These are phyloP conservation scores for Pythium angustatum DNA, from an alignment of 352 stramenopile genomes.

Conservation along the genomic window DNA sequence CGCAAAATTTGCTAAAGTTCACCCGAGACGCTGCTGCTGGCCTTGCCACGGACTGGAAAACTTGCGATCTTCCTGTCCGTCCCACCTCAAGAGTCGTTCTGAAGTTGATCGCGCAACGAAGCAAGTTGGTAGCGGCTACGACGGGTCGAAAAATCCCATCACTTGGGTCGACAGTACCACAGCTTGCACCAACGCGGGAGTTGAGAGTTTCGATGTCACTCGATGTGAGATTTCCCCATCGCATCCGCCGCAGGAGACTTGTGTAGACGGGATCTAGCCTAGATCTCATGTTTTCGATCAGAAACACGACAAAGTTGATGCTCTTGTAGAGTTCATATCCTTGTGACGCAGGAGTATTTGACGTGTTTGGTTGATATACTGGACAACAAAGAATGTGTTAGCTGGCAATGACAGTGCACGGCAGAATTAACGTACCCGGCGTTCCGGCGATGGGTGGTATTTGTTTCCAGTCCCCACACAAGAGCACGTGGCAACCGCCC, in stretches of 20 bases:
- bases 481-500: not conserved
- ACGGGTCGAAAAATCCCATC: not conserved
- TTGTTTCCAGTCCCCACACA: constrained; percentile 11
- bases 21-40: not conserved
- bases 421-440: not conserved
- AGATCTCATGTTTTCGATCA: constrained; percentile 5
- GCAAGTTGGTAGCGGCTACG: not conserved
- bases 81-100: not conserved
- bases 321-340: not conserved
- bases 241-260: not conserved
- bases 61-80: not conserved
- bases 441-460: constrained; percentile 1
- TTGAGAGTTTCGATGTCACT: not conserved
- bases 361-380: not conserved
- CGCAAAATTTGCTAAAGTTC: not conserved
- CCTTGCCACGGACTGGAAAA: not conserved
- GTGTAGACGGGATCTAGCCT: not conserved
- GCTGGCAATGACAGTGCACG: not conserved
- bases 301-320: constrained; percentile 15
- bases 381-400: not conserved
- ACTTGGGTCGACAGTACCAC: not conserved
- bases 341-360: not conserved
- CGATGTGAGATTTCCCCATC: not conserved
- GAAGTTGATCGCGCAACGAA: constrained; percentile 6
- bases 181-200: not conserved